A percentile compares a stretch with the other conserved stretches of the same genome.
Conservation (phyloP, 768 basidiomycete genomes). For the Boletus reticuloceps region DNA sequence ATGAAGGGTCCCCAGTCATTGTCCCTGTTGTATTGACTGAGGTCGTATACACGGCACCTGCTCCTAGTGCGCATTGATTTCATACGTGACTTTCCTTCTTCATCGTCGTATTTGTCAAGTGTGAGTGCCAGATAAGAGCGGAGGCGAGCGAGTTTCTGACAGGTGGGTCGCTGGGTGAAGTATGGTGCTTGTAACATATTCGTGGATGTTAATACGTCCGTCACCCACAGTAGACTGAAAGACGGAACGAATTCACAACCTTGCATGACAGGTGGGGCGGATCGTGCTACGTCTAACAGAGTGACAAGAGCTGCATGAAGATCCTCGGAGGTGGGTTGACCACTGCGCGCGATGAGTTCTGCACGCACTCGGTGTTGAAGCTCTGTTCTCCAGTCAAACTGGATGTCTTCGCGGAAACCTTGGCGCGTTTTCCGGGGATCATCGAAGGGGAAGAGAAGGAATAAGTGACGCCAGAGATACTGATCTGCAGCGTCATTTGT, state of each 20-base stretch:
- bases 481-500: slow-evolving; percentile 51
- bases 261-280: slow-evolving; percentile 30
- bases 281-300: slow-evolving; percentile 40
- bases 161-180: slow-evolving; percentile 9
- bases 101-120: slow-evolving; percentile 32
- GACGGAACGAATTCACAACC: slow-evolving; percentile 32
- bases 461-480: slow-evolving; percentile 68
- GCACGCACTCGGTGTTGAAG: slow-evolving; percentile 44
- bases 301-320: slow-evolving; percentile 36
- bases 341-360: slow-evolving; percentile 27
- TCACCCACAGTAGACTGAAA: slow-evolving; percentile 46
- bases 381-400: slow-evolving; percentile 35
- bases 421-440: slow-evolving; percentile 47
- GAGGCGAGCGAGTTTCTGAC: slow-evolving; percentile 42
- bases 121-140: slow-evolving; percentile 49
- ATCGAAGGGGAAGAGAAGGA: slow-evolving; percentile 59
- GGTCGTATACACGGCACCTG: slow-evolving; percentile 61
- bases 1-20: slow-evolving; percentile 62
- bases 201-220: slow-evolving; percentile 38
- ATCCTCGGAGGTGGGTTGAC: slow-evolving; percentile 24
- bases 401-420: slow-evolving; percentile 7
- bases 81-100: slow-evolving; percentile 25
- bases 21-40: slow-evolving; percentile 51
- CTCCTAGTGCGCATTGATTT: slow-evolving; percentile 41
- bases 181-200: slow-evolving; percentile 31